Conservation (phyloP, 2,329 filamentous ascomycete genomes). For the Neofusicoccum umdonicola region DNA sequence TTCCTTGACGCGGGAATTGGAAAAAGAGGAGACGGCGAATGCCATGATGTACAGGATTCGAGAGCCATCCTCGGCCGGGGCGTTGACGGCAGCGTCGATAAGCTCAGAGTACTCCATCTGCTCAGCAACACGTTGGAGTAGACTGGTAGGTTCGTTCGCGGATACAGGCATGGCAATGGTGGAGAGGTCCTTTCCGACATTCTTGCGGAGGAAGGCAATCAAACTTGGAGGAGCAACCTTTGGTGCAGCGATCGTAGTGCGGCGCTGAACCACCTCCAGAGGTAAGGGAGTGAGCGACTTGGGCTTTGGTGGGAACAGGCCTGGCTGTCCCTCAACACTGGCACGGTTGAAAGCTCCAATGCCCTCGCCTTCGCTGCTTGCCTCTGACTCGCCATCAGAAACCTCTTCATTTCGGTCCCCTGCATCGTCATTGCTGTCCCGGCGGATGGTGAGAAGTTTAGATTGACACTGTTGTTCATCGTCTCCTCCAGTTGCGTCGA, state of each 20-base stretch:
- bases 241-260: constrained; percentile 68
- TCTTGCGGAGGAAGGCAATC: constrained; percentile 92
- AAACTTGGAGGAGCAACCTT: constrained; percentile 82
- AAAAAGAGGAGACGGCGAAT: constrained; percentile 87
- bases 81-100: constrained; percentile 63
- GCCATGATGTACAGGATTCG: constrained; percentile 82
- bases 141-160: constrained; percentile 85
- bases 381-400: constrained; percentile 58
- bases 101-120: constrained; percentile 87
- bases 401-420: constrained; percentile 51
- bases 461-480: constrained; percentile 39
- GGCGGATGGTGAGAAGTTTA: constrained; percentile 72
- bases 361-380: constrained; percentile 58
- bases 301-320: constrained; percentile 71
- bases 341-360: constrained; percentile 39
- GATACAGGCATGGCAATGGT: constrained; percentile 98
- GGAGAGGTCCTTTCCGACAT: constrained; percentile 95
- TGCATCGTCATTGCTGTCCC: constrained; percentile 65
- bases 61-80: constrained; percentile 59
- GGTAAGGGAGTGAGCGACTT: constrained; percentile 78
- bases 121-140: constrained; percentile 85
- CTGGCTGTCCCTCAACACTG: constrained; percentile 35
- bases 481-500: constrained; percentile 73
- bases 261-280: constrained; percentile 64
- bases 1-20: constrained; percentile 78